Evolutionary conservation across 257 asterid genomes (phyloP).

Genomic region (Salvia hispanica): DNA sequence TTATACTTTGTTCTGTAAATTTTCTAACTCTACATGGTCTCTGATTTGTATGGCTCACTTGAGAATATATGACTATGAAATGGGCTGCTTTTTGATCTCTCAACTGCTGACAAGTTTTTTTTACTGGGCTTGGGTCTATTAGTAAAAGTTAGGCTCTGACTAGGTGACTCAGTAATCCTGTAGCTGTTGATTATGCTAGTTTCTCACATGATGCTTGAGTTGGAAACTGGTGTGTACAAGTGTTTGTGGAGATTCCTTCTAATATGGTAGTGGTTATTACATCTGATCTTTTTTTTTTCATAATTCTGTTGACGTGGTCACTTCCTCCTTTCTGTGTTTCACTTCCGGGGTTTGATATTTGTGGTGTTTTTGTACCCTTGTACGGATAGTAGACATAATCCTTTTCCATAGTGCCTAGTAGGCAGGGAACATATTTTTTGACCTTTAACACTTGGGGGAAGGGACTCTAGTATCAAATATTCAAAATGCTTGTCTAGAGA

Average conservation of each 20-base stretch:
- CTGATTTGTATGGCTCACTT: neutral
- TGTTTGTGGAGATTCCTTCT: neutral
- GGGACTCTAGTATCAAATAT: constrained; percentile 1
- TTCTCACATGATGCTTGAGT: constrained; percentile 8
- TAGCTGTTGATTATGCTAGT: constrained; percentile 20
- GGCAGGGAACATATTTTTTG: neutral
- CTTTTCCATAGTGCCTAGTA: constrained; percentile 2
- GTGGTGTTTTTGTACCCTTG: neutral
- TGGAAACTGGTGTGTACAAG: neutral
- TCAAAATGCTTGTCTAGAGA: neutral
- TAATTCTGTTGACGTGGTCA: constrained; percentile 2
- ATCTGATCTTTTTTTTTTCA: constrained; percentile 3
- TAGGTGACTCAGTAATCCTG: neutral
- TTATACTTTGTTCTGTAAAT: constrained; percentile 6
- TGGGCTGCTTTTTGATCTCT: neutral
- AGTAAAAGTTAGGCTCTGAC: neutral
- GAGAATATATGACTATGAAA: neutral
- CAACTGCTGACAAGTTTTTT: neutral
- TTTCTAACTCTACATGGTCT: neutral
- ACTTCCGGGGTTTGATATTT: constrained; percentile 3
- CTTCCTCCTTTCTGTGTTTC: constrained; percentile 13
- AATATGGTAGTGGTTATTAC: constrained; percentile 9
- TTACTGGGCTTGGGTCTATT: neutral
- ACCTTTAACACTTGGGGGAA: constrained; percentile 6
- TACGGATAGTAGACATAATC: constrained; percentile 5